Base-by-base conservation (phyloP, 805 yeast genomes). In the Dipodascopsis tothii region DNA sequence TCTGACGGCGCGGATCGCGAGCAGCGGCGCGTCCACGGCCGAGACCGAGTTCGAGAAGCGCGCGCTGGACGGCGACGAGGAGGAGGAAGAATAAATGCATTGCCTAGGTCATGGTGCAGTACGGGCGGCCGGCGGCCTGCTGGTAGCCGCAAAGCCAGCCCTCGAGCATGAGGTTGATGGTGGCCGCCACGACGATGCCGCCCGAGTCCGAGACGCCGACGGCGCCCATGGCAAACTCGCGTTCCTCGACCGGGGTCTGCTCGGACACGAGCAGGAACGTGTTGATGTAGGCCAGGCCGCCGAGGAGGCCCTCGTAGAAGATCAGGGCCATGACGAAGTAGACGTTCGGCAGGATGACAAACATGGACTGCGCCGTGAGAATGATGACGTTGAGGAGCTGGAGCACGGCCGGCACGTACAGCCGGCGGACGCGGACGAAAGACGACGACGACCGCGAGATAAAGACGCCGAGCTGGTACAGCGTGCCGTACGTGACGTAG, bases 401-500 rank as follows among this genome's bases (percentile, higher is more conserved):
- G 33, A 90, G 67, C 0, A 72, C 23, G 0, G 95, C 73, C 5
- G 87, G 74, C 17, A 75, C 33, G 61, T 80, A 79, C 4, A 90
- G 67, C 5, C 69, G 66, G 40, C 63, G 69, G 32, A 88, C 61
- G 37, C 94, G 67, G 21, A 84, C 55, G 44, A 80, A 68, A 2
- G 78, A 69, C 0, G 84, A 80, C 1, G 95, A 84, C 0, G 96
- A 84, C 45, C 97, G 69, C 2, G 96, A 86, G 1, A 90, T 73
- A 57, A 90, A 87, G 0, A 90, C 98, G 5, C 98, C 98, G 3
- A 86, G 50, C 61, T 90, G 97, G 56, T 90, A 90, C 3, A 88
- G 62, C 3, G 94, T 81, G 5, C 95, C 94, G 59, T 90, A 90
- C 0, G 86, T 78, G 11, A 90, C 97, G 60, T 90, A 90, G 3